Conservation (phyloP, 805 yeast species). For the Candida ulmi region DNA sequence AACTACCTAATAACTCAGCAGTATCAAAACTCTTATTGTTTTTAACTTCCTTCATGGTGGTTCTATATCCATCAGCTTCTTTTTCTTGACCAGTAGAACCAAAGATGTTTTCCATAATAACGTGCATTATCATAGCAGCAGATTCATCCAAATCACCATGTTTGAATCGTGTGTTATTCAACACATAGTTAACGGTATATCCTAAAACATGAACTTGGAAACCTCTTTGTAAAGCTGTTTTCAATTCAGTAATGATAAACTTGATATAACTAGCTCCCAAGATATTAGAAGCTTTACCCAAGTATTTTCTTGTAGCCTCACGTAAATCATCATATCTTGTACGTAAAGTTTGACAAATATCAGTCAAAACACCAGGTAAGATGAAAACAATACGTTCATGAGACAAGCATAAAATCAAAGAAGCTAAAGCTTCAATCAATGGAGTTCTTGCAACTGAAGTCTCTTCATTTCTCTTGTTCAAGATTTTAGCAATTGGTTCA, state of each 20-base stretch:
- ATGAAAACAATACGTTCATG: conserved; percentile 47
- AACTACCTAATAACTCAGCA: conserved; percentile 68
- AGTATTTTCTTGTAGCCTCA: conserved; percentile 74
- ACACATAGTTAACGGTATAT: conserved; percentile 72
- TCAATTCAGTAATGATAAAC: conserved; percentile 74
- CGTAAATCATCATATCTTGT: conserved; percentile 83
- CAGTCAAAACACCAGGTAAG: conserved; percentile 79
- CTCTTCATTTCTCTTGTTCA: conserved; percentile 69
- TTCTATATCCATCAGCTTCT: conserved; percentile 86
- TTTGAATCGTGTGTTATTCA: conserved; percentile 47
- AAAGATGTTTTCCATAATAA: conserved; percentile 88
- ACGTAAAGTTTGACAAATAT: conserved; percentile 83
- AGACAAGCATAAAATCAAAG: conserved; percentile 57
- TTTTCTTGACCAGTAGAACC: conserved; percentile 92
- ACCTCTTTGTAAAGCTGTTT: conserved; percentile 76
- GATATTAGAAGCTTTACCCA: conserved; percentile 55
- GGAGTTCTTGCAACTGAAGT: conserved; percentile 73
- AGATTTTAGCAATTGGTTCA: conserved; percentile 54
- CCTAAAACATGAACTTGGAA: conserved; percentile 92
- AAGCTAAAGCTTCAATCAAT: conserved; percentile 72
- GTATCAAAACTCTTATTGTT: conserved; percentile 84
- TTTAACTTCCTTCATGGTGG: conserved; percentile 86
- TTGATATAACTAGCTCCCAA: conserved; percentile 72
- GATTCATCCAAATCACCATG: conserved; percentile 77
- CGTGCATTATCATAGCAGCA: conserved; percentile 52